Evolutionary conservation across 495 filamentous ascomycete species (phyloP).

Genomic region (Penicillium manginii): DNA sequence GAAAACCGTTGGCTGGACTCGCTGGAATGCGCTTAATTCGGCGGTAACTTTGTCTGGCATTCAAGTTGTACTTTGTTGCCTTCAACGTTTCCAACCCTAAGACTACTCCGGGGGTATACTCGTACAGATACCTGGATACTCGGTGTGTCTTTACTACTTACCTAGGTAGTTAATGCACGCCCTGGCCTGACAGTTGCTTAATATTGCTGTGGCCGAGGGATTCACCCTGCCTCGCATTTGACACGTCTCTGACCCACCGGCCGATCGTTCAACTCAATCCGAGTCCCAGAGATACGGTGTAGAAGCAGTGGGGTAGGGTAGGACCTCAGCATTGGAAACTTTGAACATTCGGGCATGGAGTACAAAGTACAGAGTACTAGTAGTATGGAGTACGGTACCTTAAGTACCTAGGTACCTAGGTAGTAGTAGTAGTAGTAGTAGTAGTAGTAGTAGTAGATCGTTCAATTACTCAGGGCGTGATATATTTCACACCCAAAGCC

Average conservation of each 20-base stretch:
- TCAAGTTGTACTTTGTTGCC: too few species aligned
- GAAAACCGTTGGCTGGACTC: slow-evolving; percentile 24
- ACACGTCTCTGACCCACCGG: slow-evolving; percentile 31
- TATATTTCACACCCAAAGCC: background rate
- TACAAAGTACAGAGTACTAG: too few species aligned
- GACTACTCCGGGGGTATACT: too few species aligned
- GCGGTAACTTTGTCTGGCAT: slow-evolving; percentile 29
- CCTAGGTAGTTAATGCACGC: too few species aligned
- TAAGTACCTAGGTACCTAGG: too few species aligned
- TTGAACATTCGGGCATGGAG: too few species aligned
- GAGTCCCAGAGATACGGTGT: slow-evolving; percentile 15
- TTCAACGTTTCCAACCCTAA: too few species aligned
- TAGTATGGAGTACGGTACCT: too few species aligned
- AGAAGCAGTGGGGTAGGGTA: too few species aligned
- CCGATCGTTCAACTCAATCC: slow-evolving; percentile 12
- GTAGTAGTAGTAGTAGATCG: background rate
- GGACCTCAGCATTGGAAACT: too few species aligned
- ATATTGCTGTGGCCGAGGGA: slow-evolving; percentile 11
- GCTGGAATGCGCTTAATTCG: slow-evolving; percentile 32
- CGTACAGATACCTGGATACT: too few species aligned
- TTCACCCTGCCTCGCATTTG: slow-evolving; percentile 19
- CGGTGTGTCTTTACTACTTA: background rate
- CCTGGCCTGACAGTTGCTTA: slow-evolving; percentile 9
- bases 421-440: too few species aligned
- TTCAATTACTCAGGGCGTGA: slow-evolving; percentile 5